Evolutionary conservation across 108 stramenopile genomes (phyloP).

Genomic region (Schizochytrium sp.): DNA sequence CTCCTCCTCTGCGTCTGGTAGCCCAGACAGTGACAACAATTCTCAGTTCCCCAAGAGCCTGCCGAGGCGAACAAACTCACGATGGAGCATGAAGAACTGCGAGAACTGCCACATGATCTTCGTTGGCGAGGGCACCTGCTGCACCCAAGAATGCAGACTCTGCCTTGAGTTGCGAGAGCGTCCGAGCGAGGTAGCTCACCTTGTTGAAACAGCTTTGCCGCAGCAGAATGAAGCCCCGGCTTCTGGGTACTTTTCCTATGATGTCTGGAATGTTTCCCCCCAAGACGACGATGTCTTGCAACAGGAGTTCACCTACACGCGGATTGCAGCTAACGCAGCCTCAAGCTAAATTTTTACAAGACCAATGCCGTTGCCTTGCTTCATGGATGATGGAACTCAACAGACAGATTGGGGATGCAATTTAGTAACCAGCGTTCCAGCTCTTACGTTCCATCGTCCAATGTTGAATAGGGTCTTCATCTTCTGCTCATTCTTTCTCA

Average conservation of each 20-base stretch:
- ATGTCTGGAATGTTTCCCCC: constrained; percentile 27
- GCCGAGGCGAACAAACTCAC: neutral
- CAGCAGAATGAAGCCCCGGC: neutral
- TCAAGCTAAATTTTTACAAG: too few relatives aligned
- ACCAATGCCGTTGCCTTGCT: too few relatives aligned
- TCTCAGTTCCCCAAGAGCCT: neutral
- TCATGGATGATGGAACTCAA: too few relatives aligned
- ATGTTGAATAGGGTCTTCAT: too few relatives aligned
- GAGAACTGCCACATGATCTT: constrained; percentile 38
- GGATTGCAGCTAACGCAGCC: neutral
- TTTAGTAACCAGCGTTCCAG: too few relatives aligned
- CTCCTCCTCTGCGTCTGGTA: neutral
- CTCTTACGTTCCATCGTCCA: too few relatives aligned
- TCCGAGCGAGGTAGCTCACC: constrained; percentile 36
- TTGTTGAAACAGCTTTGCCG: constrained; percentile 3
- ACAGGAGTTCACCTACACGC: neutral
- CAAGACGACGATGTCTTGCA: neutral
- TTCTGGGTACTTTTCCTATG: neutral
- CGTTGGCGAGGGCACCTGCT: constrained; percentile 22
- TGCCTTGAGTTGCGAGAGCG: constrained; percentile 37
- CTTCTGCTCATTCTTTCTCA: too few relatives aligned
- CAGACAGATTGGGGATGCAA: too few relatives aligned
- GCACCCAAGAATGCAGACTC: neutral
- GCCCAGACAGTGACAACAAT: neutral
- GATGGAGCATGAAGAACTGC: constrained; percentile 36